These are phyloP conservation scores for Boletus insuetus DNA, from an alignment of 768 basidiomycete genomes.

Conservation along the genomic window DNA sequence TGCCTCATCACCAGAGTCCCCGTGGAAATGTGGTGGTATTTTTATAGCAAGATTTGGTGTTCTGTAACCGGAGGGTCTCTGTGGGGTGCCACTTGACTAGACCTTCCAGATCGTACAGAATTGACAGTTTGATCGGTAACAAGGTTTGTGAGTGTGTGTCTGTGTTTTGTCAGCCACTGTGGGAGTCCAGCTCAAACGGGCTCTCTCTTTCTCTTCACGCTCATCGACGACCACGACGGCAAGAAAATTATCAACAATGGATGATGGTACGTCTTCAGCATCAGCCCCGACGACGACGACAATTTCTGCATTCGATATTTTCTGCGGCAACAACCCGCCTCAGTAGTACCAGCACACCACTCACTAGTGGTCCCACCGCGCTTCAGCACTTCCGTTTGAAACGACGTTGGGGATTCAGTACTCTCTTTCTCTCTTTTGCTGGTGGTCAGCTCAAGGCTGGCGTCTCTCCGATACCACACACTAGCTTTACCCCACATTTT, in stretches of 20 bases:
- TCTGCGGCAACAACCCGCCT: conserved; percentile 37
- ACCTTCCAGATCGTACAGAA: too few species aligned
- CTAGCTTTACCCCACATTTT: conserved; percentile 10
- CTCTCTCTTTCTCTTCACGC: neutral
- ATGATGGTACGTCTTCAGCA: conserved; percentile 83
- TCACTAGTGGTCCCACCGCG: conserved; percentile 28
- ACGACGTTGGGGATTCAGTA: conserved; percentile 27
- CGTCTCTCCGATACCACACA: conserved; percentile 16
- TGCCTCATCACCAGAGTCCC: neutral
- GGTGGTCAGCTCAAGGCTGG: conserved; percentile 37
- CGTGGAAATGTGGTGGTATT: neutral
- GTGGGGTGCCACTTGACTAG: too few species aligned
- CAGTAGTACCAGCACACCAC: conserved; percentile 31
- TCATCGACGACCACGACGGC: conserved; percentile 16
- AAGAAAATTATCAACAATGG: conserved; percentile 41
- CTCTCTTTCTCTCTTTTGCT: conserved; percentile 14
- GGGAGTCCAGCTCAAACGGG: neutral
- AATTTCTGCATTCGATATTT: conserved; percentile 43
- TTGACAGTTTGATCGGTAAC: too few species aligned
- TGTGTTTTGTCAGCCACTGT: conserved; percentile 14
- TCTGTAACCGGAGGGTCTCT: neutral
- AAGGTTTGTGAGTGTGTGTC: conserved; percentile 17
- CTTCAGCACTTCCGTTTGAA: conserved; percentile 31
- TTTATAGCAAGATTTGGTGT: neutral
- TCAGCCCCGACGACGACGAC: conserved; percentile 65